Evolutionary conservation across 257 asterid genomes (phyloP).

Genomic region (Perilla frutescens): DNA sequence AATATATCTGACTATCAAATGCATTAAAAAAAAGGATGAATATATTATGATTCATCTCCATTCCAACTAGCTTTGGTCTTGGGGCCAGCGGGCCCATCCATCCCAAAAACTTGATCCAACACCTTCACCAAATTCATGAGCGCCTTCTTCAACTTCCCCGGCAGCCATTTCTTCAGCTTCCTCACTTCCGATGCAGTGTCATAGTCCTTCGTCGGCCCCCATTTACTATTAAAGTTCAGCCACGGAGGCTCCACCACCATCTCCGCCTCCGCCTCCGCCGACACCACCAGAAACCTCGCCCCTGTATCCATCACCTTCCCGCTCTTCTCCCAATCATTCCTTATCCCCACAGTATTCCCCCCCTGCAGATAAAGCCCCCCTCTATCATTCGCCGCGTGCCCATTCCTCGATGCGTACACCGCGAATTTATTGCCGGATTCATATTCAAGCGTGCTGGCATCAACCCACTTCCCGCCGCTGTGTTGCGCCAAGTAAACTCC

Average conservation of each 20-base stretch:
- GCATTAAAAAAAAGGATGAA: too few relatives aligned
- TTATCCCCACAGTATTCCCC: constrained; percentile 53
- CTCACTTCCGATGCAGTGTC: constrained; percentile 49
- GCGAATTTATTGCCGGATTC: constrained; percentile 53
- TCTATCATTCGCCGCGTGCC: constrained; percentile 60
- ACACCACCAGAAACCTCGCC: constrained; percentile 48
- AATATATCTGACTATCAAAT: too few relatives aligned
- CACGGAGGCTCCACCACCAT: constrained; percentile 68
- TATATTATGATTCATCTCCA: constrained; percentile 51
- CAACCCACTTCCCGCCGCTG: constrained; percentile 72
- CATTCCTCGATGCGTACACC: constrained; percentile 66
- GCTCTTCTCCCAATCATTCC: constrained; percentile 70
- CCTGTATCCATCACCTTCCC: constrained; percentile 63
- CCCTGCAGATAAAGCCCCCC: constrained; percentile 67
- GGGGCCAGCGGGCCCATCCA: constrained; percentile 85
- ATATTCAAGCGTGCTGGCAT: constrained; percentile 53
- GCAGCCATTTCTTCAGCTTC: constrained; percentile 38
- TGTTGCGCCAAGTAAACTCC: constrained; percentile 67
- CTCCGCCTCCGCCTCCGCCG: constrained; percentile 39
- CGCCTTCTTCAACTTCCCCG: constrained; percentile 40
- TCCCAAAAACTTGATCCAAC: constrained; percentile 61
- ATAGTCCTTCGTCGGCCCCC: constrained; percentile 75
- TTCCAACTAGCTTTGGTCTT: constrained; percentile 67
- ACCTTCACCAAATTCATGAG: constrained; percentile 46
- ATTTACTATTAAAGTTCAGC: constrained; percentile 61